phyloP scores from a whole-genome alignment of 805 yeast genomes.

The Saccharomycopsis sp. region DNA sequence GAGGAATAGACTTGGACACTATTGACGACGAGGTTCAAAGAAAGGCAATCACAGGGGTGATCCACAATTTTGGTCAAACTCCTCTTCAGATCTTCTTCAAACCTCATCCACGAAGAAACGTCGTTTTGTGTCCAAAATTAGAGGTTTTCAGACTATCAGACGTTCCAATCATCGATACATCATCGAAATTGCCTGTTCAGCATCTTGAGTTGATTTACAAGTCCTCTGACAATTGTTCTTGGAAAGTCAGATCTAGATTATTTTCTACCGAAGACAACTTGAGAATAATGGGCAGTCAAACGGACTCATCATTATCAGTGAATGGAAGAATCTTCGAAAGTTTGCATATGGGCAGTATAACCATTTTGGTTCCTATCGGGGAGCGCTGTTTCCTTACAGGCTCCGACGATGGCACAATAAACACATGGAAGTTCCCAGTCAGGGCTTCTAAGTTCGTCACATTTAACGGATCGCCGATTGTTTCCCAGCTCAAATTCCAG shows the following conservation, averaged over 20 bases:
- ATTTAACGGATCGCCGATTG: constrained; percentile 18
- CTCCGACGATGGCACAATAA: constrained; percentile 52
- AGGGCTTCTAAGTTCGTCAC: constrained; percentile 23
- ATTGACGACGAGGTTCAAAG: constrained; percentile 69
- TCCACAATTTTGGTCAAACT: constrained; percentile 89
- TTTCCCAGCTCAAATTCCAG: constrained; percentile 22
- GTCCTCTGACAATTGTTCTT: constrained; percentile 30
- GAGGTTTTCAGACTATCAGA: constrained; percentile 29
- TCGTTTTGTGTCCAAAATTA: constrained; percentile 32
- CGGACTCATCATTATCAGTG: constrained; percentile 26
- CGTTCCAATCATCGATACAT: constrained; percentile 38
- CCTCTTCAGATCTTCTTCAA: constrained; percentile 65
- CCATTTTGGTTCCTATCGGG: constrained; percentile 36
- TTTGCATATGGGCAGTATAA: constrained; percentile 35
- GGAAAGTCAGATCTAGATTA: constrained; percentile 45
- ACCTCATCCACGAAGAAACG: constrained; percentile 54
- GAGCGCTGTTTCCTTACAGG: constrained; percentile 41
- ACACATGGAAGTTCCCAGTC: constrained; percentile 45
- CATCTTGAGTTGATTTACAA: constrained; percentile 39
- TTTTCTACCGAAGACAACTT: constrained; percentile 24
- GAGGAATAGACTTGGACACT: constrained; percentile 70
- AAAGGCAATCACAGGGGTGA: constrained; percentile 72
- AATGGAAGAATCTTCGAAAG: constrained; percentile 39
- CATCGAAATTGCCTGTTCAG: constrained; percentile 35
- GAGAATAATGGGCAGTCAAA: constrained; percentile 10